Percentiles rank a stretch among this genome's conserved stretches.
phyloP scores from a whole-genome alignment of 495 filamentous ascomycete genomes.

The Talaromyces wortmannii region DNA sequence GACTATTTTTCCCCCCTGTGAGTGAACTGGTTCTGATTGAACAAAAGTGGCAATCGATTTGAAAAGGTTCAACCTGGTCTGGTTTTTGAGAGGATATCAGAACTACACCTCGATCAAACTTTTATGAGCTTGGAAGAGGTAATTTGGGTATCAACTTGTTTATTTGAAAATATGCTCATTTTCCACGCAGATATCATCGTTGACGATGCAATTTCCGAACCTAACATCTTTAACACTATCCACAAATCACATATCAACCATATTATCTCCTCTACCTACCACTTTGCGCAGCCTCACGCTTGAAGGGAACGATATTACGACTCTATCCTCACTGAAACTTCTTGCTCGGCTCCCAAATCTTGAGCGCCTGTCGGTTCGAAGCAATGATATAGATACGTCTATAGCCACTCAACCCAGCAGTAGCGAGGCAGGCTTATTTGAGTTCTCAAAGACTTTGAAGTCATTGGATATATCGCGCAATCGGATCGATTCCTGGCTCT shows the following conservation, averaged over 20 bases:
- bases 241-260: slow-evolving; percentile 39
- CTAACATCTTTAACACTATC: slow-evolving; percentile 53
- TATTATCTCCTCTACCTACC: slow-evolving; percentile 28
- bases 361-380: slow-evolving; percentile 35
- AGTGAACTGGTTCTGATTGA: neutral
- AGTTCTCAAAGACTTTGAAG: slow-evolving; percentile 34
- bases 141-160: slow-evolving; percentile 8
- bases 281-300: slow-evolving; percentile 57
- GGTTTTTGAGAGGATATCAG: slow-evolving; percentile 50
- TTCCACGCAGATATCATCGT: slow-evolving; percentile 25
- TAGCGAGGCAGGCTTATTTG: slow-evolving; percentile 9
- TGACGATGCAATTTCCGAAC: slow-evolving; percentile 46
- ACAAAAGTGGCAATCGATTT: slow-evolving; percentile 70
- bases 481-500: slow-evolving; percentile 58
- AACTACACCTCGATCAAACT: slow-evolving; percentile 67
- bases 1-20: neutral
- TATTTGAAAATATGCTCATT: neutral
- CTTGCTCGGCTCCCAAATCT: slow-evolving; percentile 55
- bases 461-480: slow-evolving; percentile 83
- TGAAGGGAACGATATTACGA: slow-evolving; percentile 66
- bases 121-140: slow-evolving; percentile 69
- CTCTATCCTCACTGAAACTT: slow-evolving; percentile 48
- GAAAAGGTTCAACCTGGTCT: slow-evolving; percentile 31
- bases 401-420: neutral
- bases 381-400: slow-evolving; percentile 34